Percentiles rank a stretch among this genome's conserved stretches.
These are phyloP conservation scores for Paradendryphiella salina DNA, from an alignment of 2,329 filamentous ascomycete species.

Conservation along the genomic window DNA sequence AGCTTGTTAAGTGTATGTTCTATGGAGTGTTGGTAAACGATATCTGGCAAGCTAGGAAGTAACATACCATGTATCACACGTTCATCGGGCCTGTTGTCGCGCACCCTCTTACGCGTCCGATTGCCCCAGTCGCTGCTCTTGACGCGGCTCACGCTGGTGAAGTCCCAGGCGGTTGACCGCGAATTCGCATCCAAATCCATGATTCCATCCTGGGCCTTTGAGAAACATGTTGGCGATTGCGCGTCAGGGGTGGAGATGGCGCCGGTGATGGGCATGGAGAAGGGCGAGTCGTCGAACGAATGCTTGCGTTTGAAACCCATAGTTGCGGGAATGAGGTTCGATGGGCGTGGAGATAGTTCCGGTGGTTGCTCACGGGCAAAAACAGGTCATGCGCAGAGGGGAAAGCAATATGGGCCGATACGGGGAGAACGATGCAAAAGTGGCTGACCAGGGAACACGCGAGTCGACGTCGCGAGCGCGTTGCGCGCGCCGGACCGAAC, in stretches of 20 bases:
- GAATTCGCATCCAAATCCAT: constrained; percentile 33
- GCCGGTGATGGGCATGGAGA: constrained; percentile 48
- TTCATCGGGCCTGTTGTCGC: constrained; percentile 62
- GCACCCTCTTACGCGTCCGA: constrained; percentile 62
- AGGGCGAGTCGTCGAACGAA: constrained; percentile 52
- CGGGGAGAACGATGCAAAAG: constrained; percentile 26
- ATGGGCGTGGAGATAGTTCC: not conserved
- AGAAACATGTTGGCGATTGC: constrained; percentile 33
- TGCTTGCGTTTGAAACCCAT: constrained; percentile 65
- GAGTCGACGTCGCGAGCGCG: constrained; percentile 14
- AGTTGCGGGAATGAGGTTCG: not conserved
- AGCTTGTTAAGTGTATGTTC: constrained; percentile 53
- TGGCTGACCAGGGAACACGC: constrained; percentile 29
- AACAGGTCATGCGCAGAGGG: not conserved
- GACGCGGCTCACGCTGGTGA: constrained; percentile 29
- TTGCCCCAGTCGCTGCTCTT: constrained; percentile 53
- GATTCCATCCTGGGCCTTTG: constrained; percentile 22
- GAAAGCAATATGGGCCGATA: constrained; percentile 11
- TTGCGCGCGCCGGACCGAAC: constrained; percentile 7
- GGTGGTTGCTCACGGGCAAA: not conserved
- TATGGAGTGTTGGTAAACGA: constrained; percentile 20
- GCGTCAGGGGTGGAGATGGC: constrained; percentile 37
- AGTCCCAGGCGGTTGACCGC: constrained; percentile 30
- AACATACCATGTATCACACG: constrained; percentile 57
- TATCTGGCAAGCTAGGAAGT: too few species aligned